phyloP scores from a whole-genome alignment of 2,329 filamentous ascomycete genomes.

The Cladorrhinum sp. region DNA sequence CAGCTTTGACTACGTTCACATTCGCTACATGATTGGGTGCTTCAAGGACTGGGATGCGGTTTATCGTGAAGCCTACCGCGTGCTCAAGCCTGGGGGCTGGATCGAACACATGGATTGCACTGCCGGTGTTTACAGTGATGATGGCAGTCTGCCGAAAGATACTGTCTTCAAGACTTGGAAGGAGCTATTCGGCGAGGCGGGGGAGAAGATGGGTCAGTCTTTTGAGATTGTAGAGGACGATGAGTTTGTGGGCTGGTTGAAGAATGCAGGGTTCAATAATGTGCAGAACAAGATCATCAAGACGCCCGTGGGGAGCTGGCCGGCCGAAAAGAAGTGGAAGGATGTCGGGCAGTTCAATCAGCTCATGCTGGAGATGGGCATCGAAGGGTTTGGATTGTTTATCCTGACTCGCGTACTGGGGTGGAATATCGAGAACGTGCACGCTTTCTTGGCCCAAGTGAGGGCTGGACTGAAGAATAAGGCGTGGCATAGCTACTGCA shows the following conservation, averaged over 20 bases:
- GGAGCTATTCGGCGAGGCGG: conserved; percentile 20
- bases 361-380: conserved; percentile 11
- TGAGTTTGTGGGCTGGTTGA: conserved; percentile 27
- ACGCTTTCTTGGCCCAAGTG: conserved; percentile 9
- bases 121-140: conserved; percentile 30
- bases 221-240: conserved; percentile 21
- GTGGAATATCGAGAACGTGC: conserved; percentile 9
- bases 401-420: conserved; percentile 9
- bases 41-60: conserved; percentile 34
- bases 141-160: conserved; percentile 27
- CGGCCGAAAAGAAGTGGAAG: conserved; percentile 19
- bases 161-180: conserved; percentile 26
- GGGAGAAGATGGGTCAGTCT: conserved; percentile 20
- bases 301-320: conserved; percentile 3
- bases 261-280: conserved; percentile 23
- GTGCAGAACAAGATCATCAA: conserved; percentile 12
- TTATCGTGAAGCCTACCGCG: conserved; percentile 3
- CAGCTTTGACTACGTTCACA: conserved; percentile 32
- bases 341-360: conserved; percentile 28
- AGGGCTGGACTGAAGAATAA: conserved; percentile 10
- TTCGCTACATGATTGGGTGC: conserved; percentile 33
- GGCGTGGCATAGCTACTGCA: conserved; percentile 12
- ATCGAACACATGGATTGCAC: conserved; percentile 32
- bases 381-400: conserved; percentile 14
- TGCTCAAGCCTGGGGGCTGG: conserved; percentile 36